Base-by-base conservation (phyloP, 2,329 filamentous ascomycete genomes). In the Stagonosporopsis vannaccii region DNA sequence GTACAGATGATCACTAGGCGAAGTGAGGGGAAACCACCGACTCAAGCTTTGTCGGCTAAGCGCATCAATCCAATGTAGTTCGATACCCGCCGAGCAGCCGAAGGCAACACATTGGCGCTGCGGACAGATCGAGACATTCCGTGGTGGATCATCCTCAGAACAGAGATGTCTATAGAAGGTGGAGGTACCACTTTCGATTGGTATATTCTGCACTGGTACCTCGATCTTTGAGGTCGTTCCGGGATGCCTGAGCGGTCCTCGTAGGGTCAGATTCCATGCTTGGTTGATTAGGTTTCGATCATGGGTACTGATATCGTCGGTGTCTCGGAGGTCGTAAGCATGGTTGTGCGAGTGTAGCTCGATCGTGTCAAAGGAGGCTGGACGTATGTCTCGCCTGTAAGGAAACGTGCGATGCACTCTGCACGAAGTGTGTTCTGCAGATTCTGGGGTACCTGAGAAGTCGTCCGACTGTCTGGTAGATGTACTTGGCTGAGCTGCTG, bases 71-170 rank as follows among this genome's bases (percentile, higher is more conserved):
- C 85, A 90, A 67, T 88, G 85, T 35, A 89, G 75, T 66, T 89
- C 87, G 48, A 89, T 84, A 1, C 86, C 84, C 7, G 81, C 79
- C 12, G 82, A 81, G 60, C 85, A 88, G 13, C 87, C 87, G 75
- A 89, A 90, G 8, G 86, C 87, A 30, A 88, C 84, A 62, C 85
- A 88, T 46, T 82, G 81, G 41, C 85, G 80, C 54, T 87, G 84
- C n/a, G 87, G 87, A 62, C 84, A 88, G 30, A 90, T 83, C 0
- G 87, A 84, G 9, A 89, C 82, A 35, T 85, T 87, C n/a, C 84
- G 81, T 12, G 87, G 87, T 15, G 84, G 84, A 59, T 89, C 85
- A 49, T 88, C 83, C 33, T 82, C 74, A 2, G 82, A 85, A 66
- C 87, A 88, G 36, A 90, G 67, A 58, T 84, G 79, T 36, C 80